Base-by-base conservation (phyloP, 2,329 filamentous ascomycete species). In the Penicillium sp. region DNA sequence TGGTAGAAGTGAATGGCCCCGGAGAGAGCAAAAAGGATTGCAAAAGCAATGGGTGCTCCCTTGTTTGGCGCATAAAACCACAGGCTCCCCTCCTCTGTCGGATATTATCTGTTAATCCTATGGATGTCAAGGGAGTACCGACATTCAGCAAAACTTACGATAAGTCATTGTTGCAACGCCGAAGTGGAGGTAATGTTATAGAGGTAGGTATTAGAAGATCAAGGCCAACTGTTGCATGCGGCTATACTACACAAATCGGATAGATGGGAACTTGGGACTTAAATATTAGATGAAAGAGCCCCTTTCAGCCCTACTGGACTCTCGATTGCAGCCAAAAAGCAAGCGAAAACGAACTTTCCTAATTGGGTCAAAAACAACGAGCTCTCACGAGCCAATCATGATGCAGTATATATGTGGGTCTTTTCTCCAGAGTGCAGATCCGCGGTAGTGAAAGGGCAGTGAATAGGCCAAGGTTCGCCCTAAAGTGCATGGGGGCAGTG, bases 61-160 rank as follows among this genome's bases (percentile, higher is more conserved):
- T 75, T 74, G 33, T 70, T 74, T 2, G 74, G 74, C 8, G 66
- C 65, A 60, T 76, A 76, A 53, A 68, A 68, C 68, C 70, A 76
- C 46, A 68, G 62, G 41, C 69, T 72, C 18, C 63, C 68, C 29
- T 66, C 62, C 51, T 71, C 68, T 70, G 18, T 9, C 15, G 24
- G 2, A 8, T 15, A 17, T 24, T 7, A 40, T n/a, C n/a, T n/a
- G 13, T 10, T n/a, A 7, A 40, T 10, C 26, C n/a, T n/a, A n/a
- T n/a, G n/a, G n/a, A 7, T 37, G 8, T 24, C 20, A 21, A 20
- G 4, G 6, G 34, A 39, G 10, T 34, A 24, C 20, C n/a, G 29
- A 44, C 34, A 21, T n/a, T 12, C 23, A 6, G n/a, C 6, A 18
- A 8, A 17, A 54, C 68, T 49, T 42, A 69, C 68, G 61, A 47